Conservation (phyloP, 345 rosid genomes). For the Ricinus communis region DNA sequence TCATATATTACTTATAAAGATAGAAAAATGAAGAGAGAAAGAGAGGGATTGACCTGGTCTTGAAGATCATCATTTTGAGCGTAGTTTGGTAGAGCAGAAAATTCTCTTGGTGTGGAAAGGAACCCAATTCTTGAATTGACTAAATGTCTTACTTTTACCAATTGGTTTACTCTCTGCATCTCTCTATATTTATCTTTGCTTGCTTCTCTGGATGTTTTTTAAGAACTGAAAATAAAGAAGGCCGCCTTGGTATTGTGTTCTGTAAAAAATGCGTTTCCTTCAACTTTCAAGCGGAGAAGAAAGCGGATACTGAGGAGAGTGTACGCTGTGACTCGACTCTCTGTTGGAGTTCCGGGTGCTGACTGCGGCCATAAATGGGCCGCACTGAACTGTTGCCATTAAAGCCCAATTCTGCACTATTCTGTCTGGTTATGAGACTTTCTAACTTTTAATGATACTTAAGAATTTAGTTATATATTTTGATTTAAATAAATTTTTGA, state of each 20-base stretch:
- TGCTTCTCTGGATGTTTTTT: neutral
- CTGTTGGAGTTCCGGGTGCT: neutral
- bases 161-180: conserved; percentile 57
- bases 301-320: neutral
- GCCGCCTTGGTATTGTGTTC: neutral
- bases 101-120: conserved; percentile 36
- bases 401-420: too few relatives aligned
- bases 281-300: neutral
- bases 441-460: too few relatives aligned
- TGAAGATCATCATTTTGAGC: conserved; percentile 42
- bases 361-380: too few relatives aligned
- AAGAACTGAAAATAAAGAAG: neutral
- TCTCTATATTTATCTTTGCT: neutral
- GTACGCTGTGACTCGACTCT: neutral
- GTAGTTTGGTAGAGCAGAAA: conserved; percentile 69
- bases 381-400: too few relatives aligned
- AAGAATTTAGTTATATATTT: too few relatives aligned
- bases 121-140: conserved; percentile 37
- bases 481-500: too few relatives aligned
- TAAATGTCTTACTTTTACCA: conserved; percentile 37
- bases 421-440: too few relatives aligned
- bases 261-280: neutral
- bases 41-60: conserved; percentile 52
- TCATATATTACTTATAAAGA: neutral
- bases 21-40: conserved; percentile 7